Base-by-base conservation (phyloP, 2,329 filamentous ascomycete genomes). In the Colletotrichum kahawae region DNA sequence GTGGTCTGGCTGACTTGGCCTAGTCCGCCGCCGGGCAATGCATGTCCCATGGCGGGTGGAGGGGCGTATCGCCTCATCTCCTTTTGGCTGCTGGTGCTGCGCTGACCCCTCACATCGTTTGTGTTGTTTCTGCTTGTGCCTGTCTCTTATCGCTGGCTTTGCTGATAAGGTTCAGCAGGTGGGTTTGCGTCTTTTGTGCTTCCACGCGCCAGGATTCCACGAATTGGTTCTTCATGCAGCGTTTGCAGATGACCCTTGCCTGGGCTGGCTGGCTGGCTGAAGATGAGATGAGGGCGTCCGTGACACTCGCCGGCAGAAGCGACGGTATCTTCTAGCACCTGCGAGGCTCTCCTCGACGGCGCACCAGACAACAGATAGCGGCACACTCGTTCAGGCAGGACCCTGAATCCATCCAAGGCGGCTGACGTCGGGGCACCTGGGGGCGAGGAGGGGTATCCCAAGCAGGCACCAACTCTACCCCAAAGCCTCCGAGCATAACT, bases 131-230 rank as follows among this genome's bases (percentile, higher is more conserved):
- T 33, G 27, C 31, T 10, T 31, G 12, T 16, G 27, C 10, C 27
- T 34, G 64, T 34, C 34, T 70, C 33, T 21, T 34, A 57, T 38
- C 33, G 12, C 48, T 60, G 31, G 24, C 12, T 38, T 48, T 10
- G 14, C 65, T 62, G 63, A 75, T 72, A 75, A 72, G 56, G 56
- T 75, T 72, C 69, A 21, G 60, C 33, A 27, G 33, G 38, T 68
- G 71, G 43, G 57, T 72, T 51, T 51, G 69, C 72, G 72, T 57
- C 63, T 75, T 67, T 75, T 75, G 69, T 72, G 72, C 69, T 36
- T 48, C n/a, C 24, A 51, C 34, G 36, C 56, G 72, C 72, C 38
- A 57, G 72, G 72, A 72, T 75, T 59, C 57, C 21, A 57, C 63
- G 56, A 59, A 31, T 64, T 67, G 56, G 13, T 64, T 36, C 69